phyloP scores from a whole-genome alignment of 208 protist genomes.

The Kentomonas sorsogonicus region DNA sequence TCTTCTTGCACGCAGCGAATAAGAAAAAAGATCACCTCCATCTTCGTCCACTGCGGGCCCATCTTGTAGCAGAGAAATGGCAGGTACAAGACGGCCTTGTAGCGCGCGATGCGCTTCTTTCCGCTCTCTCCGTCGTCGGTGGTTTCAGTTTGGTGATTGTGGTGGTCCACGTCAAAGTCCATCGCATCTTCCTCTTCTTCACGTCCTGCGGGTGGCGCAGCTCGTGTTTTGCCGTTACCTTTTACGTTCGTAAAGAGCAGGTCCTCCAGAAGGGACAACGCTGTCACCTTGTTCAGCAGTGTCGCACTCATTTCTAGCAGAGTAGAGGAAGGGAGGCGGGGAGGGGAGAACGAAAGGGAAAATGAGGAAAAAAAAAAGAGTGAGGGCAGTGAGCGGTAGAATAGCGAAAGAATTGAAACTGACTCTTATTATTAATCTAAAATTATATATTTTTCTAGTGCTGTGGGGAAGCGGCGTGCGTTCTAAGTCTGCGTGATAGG shows the following conservation, averaged over 20 bases:
- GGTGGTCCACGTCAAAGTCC: neutral
- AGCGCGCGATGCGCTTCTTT: conserved; percentile 38
- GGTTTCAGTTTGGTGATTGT: conserved; percentile 31
- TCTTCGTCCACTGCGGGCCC: conserved; percentile 35
- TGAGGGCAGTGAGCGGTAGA: too few relatives aligned
- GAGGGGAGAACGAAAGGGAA: too few relatives aligned
- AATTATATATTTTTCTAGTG: too few relatives aligned
- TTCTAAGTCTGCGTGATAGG: too few relatives aligned
- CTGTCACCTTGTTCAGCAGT: conserved; percentile 64
- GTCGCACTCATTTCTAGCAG: too few relatives aligned
- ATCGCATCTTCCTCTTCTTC: neutral
- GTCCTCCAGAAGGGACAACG: conserved; percentile 67
- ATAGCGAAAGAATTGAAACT: too few relatives aligned
- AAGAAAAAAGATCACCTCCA: conserved; percentile 68
- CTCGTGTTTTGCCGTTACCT: neutral
- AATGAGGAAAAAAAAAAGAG: too few relatives aligned
- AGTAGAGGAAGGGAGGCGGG: too few relatives aligned
- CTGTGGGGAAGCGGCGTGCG: too few relatives aligned
- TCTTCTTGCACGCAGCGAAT: conserved; percentile 77
- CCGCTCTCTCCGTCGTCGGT: conserved; percentile 43
- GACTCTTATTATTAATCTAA: conserved; percentile 6
- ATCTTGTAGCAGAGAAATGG: conserved; percentile 46
- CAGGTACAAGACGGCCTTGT: conserved; percentile 53
- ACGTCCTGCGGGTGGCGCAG: neutral
- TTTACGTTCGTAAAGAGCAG: conserved; percentile 23